A percentile compares a stretch with the other conserved stretches of the same genome.
Conservation (phyloP, 2,329 filamentous ascomycete genomes). For the Arthroderma sp. region DNA sequence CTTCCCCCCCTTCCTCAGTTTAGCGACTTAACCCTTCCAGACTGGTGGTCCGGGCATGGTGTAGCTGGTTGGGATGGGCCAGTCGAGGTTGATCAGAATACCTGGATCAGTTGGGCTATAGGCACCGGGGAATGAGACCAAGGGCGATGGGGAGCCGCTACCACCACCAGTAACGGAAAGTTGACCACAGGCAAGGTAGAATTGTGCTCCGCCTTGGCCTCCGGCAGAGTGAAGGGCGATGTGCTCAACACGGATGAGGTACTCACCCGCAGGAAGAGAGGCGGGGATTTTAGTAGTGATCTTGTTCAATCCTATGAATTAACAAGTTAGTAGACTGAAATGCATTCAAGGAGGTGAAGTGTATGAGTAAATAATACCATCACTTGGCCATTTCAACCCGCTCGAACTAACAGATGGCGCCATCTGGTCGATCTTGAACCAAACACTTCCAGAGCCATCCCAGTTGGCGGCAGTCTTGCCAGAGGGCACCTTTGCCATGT, state of each 20-base stretch:
- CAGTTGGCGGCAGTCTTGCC: conserved; percentile 2
- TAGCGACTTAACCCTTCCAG: conserved; percentile 1
- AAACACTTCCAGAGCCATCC: conserved; percentile 4
- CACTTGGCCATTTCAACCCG: conserved; percentile 3
- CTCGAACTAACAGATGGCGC: conserved; percentile 1
- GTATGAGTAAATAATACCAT: not conserved
- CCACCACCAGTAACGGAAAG: conserved; percentile 33
- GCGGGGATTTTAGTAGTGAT: conserved; percentile 31
- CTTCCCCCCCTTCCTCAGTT: not conserved
- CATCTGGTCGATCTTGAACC: conserved; percentile 5
- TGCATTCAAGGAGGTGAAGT: not conserved
- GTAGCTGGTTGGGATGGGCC: conserved; percentile 7
- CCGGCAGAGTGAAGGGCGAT: conserved; percentile 35
- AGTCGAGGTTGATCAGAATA: conserved; percentile 11
- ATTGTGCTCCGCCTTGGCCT: conserved; percentile 31
- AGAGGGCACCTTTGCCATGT: conserved; percentile 40
- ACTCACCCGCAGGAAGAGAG: conserved; percentile 35
- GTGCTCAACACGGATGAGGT: conserved; percentile 37
- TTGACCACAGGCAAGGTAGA: conserved; percentile 34
- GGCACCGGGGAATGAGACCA: conserved; percentile 11
- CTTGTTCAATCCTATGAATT: conserved; percentile 10
- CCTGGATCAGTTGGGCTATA: conserved; percentile 12
- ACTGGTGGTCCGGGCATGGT: conserved; percentile 3
- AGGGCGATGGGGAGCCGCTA: conserved; percentile 10
- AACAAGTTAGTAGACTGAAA: not conserved